Evolutionary conservation across 2,329 filamentous ascomycete species (phyloP).

Genomic region (Aspergillus persii): DNA sequence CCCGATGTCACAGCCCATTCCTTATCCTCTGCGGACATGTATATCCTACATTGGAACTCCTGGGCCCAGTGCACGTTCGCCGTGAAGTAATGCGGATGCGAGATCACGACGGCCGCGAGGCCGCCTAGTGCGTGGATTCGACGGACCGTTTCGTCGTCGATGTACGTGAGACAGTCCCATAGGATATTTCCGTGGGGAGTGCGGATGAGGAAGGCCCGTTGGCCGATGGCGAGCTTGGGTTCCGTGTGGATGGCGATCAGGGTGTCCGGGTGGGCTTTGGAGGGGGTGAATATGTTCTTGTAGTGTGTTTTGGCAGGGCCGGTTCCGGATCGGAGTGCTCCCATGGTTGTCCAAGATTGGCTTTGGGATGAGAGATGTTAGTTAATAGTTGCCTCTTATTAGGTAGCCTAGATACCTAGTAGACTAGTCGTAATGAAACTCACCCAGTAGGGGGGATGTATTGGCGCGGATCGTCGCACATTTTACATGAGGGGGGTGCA

Average conservation of each 20-base stretch:
- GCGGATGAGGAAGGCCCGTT: slow-evolving; percentile 67
- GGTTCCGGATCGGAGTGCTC: slow-evolving; percentile 18
- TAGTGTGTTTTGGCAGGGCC: slow-evolving; percentile 6
- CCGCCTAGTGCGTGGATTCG: slow-evolving; percentile 62
- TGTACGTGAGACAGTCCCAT: slow-evolving; percentile 73
- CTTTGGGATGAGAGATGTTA: not conserved
- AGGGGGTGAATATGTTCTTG: slow-evolving; percentile 22
- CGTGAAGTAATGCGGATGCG: slow-evolving; percentile 79
- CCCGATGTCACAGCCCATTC: slow-evolving; percentile 58
- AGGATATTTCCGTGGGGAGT: slow-evolving; percentile 69
- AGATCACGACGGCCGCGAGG: slow-evolving; percentile 69
- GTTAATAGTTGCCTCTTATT: too few relatives aligned
- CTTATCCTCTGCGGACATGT: slow-evolving; percentile 63
- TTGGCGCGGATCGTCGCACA: slow-evolving; percentile 34
- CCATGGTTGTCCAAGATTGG: slow-evolving; percentile 32
- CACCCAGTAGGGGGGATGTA: slow-evolving; percentile 29
- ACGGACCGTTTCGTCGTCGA: slow-evolving; percentile 62
- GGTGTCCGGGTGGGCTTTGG: slow-evolving; percentile 10
- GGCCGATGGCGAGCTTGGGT: slow-evolving; percentile 69
- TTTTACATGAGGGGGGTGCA: slow-evolving; percentile 22
- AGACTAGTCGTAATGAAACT: not conserved
- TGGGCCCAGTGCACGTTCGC: slow-evolving; percentile 72
- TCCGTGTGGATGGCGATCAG: slow-evolving; percentile 28
- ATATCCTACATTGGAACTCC: slow-evolving; percentile 68
- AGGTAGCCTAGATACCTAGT: not conserved